Percentiles rank a stretch among this genome's conserved stretches.
Evolutionary conservation across 2,329 filamentous ascomycete species (phyloP).

Genomic region (Fusarium odoratissimum): DNA sequence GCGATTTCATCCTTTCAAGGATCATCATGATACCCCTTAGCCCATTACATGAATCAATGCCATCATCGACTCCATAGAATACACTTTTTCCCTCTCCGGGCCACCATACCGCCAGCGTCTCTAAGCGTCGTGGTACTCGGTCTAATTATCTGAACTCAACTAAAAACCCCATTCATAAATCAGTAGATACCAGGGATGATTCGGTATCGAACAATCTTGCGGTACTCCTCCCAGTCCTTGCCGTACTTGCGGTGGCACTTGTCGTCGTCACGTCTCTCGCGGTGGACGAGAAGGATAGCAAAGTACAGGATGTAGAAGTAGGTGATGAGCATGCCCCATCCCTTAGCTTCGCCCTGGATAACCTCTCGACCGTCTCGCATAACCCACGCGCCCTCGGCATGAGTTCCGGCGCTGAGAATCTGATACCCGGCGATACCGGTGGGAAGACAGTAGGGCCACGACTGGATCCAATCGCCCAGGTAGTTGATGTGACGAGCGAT

Average conservation of each 20-base stretch:
- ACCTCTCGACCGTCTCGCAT: conserved; percentile 72
- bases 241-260: conserved; percentile 94
- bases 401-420: conserved; percentile 68
- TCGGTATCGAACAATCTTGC: conserved; percentile 80
- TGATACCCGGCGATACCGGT: conserved; percentile 87
- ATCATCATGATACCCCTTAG: not conserved
- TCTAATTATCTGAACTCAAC: not conserved
- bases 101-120: not conserved
- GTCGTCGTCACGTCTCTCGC: conserved; percentile 87
- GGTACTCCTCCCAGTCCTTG: conserved; percentile 91
- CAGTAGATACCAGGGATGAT: conserved; percentile 90
- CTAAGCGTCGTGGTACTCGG: not conserved
- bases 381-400: conserved; percentile 65
- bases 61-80: conserved; percentile 18
- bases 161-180: conserved; percentile 3
- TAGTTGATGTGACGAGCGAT: conserved; percentile 94
- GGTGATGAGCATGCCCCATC: conserved; percentile 88
- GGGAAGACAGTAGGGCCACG: conserved; percentile 89
- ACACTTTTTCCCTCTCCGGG: not conserved
- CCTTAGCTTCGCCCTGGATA: conserved; percentile 77
- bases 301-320: conserved; percentile 98
- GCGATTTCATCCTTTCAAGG: not conserved
- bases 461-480: conserved; percentile 93
- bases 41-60: not conserved
- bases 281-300: conserved; percentile 84